A percentile compares a stretch with the other conserved stretches of the same genome.
These are phyloP conservation scores for Cucurbita maxima DNA, from an alignment of 306 rosid species.

Conservation along the genomic window DNA sequence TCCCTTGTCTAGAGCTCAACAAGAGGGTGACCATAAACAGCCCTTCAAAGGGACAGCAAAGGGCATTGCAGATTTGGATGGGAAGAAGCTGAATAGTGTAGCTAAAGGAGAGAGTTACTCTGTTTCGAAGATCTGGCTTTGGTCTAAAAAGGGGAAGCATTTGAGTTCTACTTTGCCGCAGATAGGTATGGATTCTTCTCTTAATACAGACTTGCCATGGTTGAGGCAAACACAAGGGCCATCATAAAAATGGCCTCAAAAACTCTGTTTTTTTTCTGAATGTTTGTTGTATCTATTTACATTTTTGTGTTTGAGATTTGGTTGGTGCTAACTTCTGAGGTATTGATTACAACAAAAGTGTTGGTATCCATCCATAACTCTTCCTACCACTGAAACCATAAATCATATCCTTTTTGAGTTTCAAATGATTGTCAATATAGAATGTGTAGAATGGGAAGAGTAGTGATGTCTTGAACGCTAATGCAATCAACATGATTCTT, in stretches of 20 bases:
- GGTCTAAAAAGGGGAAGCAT: conserved; percentile 77
- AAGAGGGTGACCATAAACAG: conserved; percentile 10
- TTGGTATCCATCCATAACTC: background rate
- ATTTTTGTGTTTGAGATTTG: background rate
- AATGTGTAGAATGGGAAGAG: background rate
- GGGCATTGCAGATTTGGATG: conserved; percentile 53
- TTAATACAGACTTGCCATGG: conserved; percentile 49
- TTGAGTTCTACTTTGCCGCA: conserved; percentile 41
- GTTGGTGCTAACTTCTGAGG: background rate
- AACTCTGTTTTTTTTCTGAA: conserved; percentile 10
- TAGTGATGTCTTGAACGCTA: background rate
- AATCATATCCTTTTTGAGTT: background rate
- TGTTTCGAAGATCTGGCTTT: conserved; percentile 89
- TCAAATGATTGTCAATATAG: background rate
- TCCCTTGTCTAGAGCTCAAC: conserved; percentile 34
- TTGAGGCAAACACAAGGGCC: conserved; percentile 40
- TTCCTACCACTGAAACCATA: background rate
- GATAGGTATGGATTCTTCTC: conserved; percentile 52
- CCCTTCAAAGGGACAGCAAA: conserved; percentile 21
- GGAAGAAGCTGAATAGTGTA: conserved; percentile 62
- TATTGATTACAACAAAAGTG: background rate
- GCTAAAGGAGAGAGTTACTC: conserved; percentile 90
- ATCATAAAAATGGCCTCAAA: conserved; percentile 33
- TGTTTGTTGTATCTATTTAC: conserved; percentile 13
- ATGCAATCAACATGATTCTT: background rate